A percentile compares a stretch with the other conserved stretches of the same genome.
Conservation (phyloP, 768 basidiomycete genomes). For the Amanita subjunquillea region DNA sequence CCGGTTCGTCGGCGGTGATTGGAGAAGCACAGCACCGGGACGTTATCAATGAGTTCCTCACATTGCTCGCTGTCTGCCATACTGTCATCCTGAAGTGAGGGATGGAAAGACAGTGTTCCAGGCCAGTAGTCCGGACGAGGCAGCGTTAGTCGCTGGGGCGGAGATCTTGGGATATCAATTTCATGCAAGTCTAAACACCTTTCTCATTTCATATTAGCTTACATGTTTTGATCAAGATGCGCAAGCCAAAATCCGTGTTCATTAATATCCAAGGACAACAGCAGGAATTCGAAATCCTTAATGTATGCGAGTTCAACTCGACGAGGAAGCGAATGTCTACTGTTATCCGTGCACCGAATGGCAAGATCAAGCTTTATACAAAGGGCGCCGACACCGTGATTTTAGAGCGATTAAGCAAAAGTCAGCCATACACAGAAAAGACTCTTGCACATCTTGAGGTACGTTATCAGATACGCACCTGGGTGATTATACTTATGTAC, state of each 20-base stretch:
- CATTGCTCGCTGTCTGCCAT: conserved; percentile 89
- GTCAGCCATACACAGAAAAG: conserved; percentile 76
- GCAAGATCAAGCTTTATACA: conserved; percentile 88
- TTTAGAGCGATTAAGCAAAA: conserved; percentile 79
- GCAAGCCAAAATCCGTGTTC: conserved; percentile 94
- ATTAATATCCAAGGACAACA: conserved; percentile 65
- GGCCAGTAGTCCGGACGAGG: conserved; percentile 97
- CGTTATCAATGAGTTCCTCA: conserved; percentile 62
- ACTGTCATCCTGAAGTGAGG: conserved; percentile 90
- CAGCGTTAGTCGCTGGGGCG: conserved; percentile 89
- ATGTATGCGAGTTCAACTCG: conserved; percentile 98
- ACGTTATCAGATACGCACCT: conserved; percentile 8
- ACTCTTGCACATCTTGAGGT: conserved; percentile 90
- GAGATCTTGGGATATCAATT: conserved; percentile 90
- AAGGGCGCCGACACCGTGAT: conserved; percentile 99
- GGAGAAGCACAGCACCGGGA: conserved; percentile 33
- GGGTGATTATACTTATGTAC: neutral
- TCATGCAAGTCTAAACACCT: conserved; percentile 48
- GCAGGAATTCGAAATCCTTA: conserved; percentile 83
- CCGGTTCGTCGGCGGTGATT: conserved; percentile 19
- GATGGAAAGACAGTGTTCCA: conserved; percentile 90
- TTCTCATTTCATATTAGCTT: neutral
- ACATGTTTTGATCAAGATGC: conserved; percentile 40
- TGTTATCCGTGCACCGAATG: conserved; percentile 76
- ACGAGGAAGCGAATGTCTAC: conserved; percentile 98